Evolutionary conservation across 2,329 filamentous ascomycete species (phyloP).

Genomic region (Claviceps purpurea): DNA sequence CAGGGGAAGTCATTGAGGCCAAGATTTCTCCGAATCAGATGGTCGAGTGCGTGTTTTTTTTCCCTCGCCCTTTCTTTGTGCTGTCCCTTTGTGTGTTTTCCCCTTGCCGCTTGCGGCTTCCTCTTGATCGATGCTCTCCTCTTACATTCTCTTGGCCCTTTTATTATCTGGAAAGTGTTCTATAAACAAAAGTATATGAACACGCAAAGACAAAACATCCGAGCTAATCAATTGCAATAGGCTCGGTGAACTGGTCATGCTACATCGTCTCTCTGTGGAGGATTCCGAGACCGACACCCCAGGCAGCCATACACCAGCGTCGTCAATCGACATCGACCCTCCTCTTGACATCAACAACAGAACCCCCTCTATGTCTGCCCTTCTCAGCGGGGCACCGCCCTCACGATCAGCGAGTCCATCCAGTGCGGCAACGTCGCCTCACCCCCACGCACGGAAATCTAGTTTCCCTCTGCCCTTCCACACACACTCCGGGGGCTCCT

Average conservation of each 20-base stretch:
- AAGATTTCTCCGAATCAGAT: slow-evolving; percentile 60
- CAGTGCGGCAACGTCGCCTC: slow-evolving; percentile 15
- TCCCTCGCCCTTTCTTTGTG: background rate
- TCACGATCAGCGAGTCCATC: slow-evolving; percentile 17
- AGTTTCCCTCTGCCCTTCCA: slow-evolving; percentile 20
- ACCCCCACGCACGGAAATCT: slow-evolving; percentile 15
- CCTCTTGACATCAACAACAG: slow-evolving; percentile 19
- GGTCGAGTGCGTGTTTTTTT: slow-evolving; percentile 51
- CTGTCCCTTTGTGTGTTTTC: background rate
- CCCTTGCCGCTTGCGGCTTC: too few species aligned
- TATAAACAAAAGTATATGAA: too few species aligned
- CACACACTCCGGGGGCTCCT: slow-evolving; percentile 15
- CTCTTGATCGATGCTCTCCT: too few species aligned
- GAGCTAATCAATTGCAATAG: slow-evolving; percentile 17
- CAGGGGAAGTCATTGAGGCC: slow-evolving; percentile 75
- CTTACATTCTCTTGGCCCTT: background rate
- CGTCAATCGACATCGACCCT: slow-evolving; percentile 6
- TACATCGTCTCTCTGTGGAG: slow-evolving; percentile 31
- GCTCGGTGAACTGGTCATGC: slow-evolving; percentile 65
- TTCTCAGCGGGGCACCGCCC: slow-evolving; percentile 19
- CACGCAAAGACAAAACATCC: background rate
- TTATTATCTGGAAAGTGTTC: background rate
- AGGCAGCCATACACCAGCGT: slow-evolving; percentile 14
- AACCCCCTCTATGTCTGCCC: slow-evolving; percentile 27
- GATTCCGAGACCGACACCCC: slow-evolving; percentile 24